These are phyloP conservation scores for Neurospora sp. DNA, from an alignment of 495 filamentous ascomycete genomes.

Conservation along the genomic window DNA sequence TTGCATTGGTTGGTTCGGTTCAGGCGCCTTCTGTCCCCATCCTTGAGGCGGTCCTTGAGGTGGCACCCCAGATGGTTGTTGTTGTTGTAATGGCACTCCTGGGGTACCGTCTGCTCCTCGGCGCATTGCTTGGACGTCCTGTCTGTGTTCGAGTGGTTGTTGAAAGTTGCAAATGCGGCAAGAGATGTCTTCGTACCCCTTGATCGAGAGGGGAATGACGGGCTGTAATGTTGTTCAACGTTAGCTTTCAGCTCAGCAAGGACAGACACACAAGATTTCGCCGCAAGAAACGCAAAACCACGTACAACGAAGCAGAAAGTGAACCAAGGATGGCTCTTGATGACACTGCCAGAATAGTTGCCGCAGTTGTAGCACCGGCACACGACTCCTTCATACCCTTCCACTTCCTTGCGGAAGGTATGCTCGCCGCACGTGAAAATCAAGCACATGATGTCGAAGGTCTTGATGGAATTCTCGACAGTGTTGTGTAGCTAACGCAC, in stretches of 20 bases:
- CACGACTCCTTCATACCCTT: constrained; percentile 42
- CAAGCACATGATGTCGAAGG: constrained; percentile 37
- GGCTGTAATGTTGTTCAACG: constrained; percentile 26
- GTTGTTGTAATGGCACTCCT: constrained; percentile 37
- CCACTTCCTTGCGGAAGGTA: constrained; percentile 44
- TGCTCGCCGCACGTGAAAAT: constrained; percentile 50
- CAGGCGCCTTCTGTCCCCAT: constrained; percentile 17
- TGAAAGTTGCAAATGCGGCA: constrained; percentile 47
- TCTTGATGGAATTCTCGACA: background rate
- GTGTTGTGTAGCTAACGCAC: background rate
- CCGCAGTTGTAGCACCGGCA: constrained; percentile 51
- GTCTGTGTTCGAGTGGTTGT: constrained; percentile 44
- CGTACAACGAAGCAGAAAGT: constrained; percentile 49
- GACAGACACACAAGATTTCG: background rate
- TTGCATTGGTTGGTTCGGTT: constrained; percentile 26
- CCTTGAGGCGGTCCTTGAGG: constrained; percentile 12
- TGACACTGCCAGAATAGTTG: constrained; percentile 40
- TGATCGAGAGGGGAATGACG: constrained; percentile 43
- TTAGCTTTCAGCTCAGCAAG: background rate
- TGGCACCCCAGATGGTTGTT: constrained; percentile 15
- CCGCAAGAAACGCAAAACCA: background rate
- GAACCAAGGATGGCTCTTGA: constrained; percentile 47
- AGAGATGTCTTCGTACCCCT: constrained; percentile 44
- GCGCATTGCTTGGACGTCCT: constrained; percentile 38
- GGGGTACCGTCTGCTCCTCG: constrained; percentile 28